These are phyloP conservation scores for Kickxella alabastrina DNA, from an alignment of 192 early-diverging fungal genomes.

Conservation along the genomic window DNA sequence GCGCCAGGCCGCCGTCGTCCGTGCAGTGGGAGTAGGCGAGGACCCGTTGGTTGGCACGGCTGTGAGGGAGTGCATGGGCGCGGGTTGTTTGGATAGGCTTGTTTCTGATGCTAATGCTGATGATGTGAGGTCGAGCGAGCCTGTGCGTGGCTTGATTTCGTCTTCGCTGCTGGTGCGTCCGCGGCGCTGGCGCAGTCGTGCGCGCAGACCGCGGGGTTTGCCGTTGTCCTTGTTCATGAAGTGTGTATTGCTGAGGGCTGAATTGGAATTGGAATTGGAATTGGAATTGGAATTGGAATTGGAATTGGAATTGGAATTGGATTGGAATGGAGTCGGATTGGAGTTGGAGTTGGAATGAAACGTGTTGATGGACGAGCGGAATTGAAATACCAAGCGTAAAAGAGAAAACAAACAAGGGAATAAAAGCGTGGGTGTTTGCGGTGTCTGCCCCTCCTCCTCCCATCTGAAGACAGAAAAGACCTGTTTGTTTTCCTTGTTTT, in stretches of 20 bases:
- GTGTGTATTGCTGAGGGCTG: not conserved
- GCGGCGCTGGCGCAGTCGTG: conserved; percentile 41
- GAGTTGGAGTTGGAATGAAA: not conserved
- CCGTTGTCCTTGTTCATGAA: conserved; percentile 38
- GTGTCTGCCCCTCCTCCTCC: too few species aligned
- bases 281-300: too few species aligned
- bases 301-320: too few species aligned
- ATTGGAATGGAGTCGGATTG: not conserved
- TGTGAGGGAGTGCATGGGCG: conserved; percentile 41
- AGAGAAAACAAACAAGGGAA: not conserved
- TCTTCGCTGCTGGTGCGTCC: conserved; percentile 42
- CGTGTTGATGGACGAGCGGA: conserved; percentile 1
- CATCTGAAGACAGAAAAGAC: conserved; percentile 5
- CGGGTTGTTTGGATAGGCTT: too few species aligned
- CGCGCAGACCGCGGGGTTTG: conserved; percentile 43
- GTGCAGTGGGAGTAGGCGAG: conserved; percentile 8
- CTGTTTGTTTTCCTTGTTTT: too few species aligned
- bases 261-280: not conserved
- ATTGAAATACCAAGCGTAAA: too few species aligned
- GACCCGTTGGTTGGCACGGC: conserved; percentile 24
- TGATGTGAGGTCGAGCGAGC: conserved; percentile 38
- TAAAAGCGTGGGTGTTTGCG: not conserved
- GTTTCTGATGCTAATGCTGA: too few species aligned
- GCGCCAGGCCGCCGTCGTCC: conserved; percentile 25
- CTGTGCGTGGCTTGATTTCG: conserved; percentile 36